phyloP scores from a whole-genome alignment of 176 grass and related monocot species.

The Alloteropsis semialata region DNA sequence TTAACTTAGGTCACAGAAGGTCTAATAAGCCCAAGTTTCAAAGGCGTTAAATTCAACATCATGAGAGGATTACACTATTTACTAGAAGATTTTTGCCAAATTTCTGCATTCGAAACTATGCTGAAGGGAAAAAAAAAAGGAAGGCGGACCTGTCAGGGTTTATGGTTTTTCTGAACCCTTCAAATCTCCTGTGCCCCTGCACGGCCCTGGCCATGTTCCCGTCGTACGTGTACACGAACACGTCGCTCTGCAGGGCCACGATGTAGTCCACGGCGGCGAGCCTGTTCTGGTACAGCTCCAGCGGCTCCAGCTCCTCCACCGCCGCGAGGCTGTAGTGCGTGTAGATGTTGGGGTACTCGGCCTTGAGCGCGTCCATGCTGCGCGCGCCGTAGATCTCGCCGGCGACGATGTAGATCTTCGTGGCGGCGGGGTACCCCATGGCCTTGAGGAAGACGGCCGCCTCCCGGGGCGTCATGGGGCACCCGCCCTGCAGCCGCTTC shows the following conservation, averaged over 20 bases:
- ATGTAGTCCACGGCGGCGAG: slow-evolving; percentile 77
- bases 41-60: background rate
- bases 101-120: background rate
- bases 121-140: background rate
- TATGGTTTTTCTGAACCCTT: slow-evolving; percentile 76
- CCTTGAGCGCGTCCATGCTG: slow-evolving; percentile 53
- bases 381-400: slow-evolving; percentile 61
- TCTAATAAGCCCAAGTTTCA: background rate
- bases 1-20: background rate
- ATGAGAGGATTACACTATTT: background rate
- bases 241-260: slow-evolving; percentile 60
- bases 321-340: slow-evolving; percentile 65
- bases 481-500: slow-evolving; percentile 56
- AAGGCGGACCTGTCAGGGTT: slow-evolving; percentile 59
- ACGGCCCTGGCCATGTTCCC: slow-evolving; percentile 90
- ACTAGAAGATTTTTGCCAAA: background rate
- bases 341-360: slow-evolving; percentile 68
- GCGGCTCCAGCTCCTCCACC: slow-evolving; percentile 53
- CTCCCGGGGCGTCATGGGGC: slow-evolving; percentile 81
- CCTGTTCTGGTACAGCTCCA: slow-evolving; percentile 55
- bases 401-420: slow-evolving; percentile 70
- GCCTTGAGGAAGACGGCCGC: slow-evolving; percentile 68
- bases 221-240: slow-evolving; percentile 75
- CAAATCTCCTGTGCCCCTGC: slow-evolving; percentile 63
- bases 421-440: slow-evolving; percentile 63